phyloP scores from a whole-genome alignment of 176 grass and related monocot genomes.

The Melocanna baccifera region DNA sequence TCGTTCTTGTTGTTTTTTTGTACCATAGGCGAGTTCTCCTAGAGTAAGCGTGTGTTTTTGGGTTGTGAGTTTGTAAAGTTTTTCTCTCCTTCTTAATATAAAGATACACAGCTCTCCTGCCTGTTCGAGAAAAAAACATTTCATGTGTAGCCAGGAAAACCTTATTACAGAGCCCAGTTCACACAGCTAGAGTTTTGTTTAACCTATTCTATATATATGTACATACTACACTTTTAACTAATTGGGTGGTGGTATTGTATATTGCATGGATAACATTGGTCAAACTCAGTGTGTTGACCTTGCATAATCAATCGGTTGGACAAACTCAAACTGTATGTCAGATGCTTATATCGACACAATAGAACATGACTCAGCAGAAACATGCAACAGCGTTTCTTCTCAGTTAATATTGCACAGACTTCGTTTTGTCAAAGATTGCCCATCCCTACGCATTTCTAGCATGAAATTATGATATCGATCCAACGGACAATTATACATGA shows the following conservation, averaged over 20 bases:
- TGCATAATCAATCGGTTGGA: not conserved
- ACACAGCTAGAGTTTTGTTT: not conserved
- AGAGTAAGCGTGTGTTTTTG: too few relatives aligned
- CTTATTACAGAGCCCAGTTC: not conserved
- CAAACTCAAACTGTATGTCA: not conserved
- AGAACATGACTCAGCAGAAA: not conserved
- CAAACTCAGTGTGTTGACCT: not conserved
- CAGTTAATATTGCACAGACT: not conserved
- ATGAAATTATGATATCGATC: not conserved
- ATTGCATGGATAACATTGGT: not conserved
- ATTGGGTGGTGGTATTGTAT: not conserved
- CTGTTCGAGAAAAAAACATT: too few relatives aligned
- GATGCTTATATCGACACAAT: not conserved
- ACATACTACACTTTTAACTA: not conserved
- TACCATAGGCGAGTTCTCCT: too few relatives aligned
- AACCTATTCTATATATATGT: not conserved
- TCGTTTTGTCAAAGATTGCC: not conserved
- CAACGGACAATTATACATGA: not conserved
- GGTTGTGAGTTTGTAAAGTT: too few relatives aligned
- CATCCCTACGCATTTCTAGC: not conserved
- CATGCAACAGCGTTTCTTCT: not conserved
- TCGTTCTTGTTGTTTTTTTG: too few relatives aligned
- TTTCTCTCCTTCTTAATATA: too few relatives aligned
- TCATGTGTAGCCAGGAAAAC: constrained; percentile 3
- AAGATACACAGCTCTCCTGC: too few relatives aligned